Evolutionary conservation across 768 basidiomycete genomes (phyloP), one percentile per base, ranked within the genome.

Genomic region (Boletus rufocinnamomeus): DNA sequence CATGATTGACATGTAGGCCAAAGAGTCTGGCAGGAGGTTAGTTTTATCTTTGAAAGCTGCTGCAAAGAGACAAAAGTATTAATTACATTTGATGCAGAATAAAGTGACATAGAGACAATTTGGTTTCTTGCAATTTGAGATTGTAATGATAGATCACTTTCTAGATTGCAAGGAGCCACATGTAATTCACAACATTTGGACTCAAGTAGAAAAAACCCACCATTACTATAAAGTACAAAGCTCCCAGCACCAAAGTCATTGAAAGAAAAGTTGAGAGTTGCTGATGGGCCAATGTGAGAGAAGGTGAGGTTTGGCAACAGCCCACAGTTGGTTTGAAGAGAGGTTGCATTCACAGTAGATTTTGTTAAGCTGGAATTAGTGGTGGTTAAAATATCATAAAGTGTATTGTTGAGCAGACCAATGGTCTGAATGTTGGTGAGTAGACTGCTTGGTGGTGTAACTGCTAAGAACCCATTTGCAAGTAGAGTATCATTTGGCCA

Each of bases 311-410:
- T 59, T 43, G 64, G 37, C 6, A 66, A 19, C 11, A 65, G 55
- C 0, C 61, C 48, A 46, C 64, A 65, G 6, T 14, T 40, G 8
- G 50, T 17, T 27, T 54, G 34, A 9, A 65, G 2, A 2, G 61
- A 53, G 2, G 64, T 59, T 6, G 65, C 48, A 59, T 65, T 65
- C 2, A 68, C 56, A 41, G 47, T 44, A 17, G 59, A 59, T 52
- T 28, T 27, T 6, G 14, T 45, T 2, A 54, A 50, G 6, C 3
- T 8, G 16, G 59, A 6, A 19, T 50, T 2, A 1, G 14, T 35
- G 1, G n/a, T 34, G 10, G 9, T 10, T 1, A 67, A 7, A 13
- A 30, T 45, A 27, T 65, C 64, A 62, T 52, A 68, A 5, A 66
- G 8, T 0, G 56, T 53, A 7, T 60, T 67, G 21, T 64, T 56